Base-by-base conservation (phyloP, 2,329 filamentous ascomycete species). In the Pseudopyricularia cyperi region DNA sequence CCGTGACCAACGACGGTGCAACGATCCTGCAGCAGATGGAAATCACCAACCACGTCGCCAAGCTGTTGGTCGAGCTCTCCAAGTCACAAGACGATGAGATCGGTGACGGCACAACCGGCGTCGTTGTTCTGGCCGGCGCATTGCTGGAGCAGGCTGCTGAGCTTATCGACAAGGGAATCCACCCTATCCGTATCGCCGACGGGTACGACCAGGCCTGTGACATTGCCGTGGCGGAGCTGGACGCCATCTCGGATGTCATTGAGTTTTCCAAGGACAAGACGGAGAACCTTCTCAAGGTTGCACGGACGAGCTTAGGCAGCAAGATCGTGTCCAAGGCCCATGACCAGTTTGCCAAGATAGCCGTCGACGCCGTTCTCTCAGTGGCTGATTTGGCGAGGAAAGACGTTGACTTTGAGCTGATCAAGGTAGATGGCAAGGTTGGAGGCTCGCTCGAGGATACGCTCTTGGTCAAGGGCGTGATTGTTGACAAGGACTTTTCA, bases 21-120 rank as follows among this genome's bases (percentile, higher is more conserved):
- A 98, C 93, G 46, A 98, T 98, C 63, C 76, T 98, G 60, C 85
- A 88, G 62, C 89, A 95, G 79, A 98, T 98, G 93, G 93, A 98
- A 74, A 91, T 98, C 61, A 87, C 88, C 60, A 97, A 98, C 77
- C 91, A 97, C 70, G 89, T 98, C 56, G 93, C 93, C 56, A 97
- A 97, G 74, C 78, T 98, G 50, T 75, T 98, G 55, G 93, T 98
- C 49, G 91, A 96, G 67, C 83, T 98, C 39, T 97, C 93, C 57
- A 96, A 95, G 74, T 97, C 93, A 37, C 93, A 98, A 69, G 93
- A 98, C 64, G 91, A 97, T 61, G 93, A 98, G 72, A 98, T 98
- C 63, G 93, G 93, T 65, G 93, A 98, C 67, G 93, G 93, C 58
- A 98, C 93, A 57, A 98, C 93, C 1, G 93, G 93, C 68, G 93